These are phyloP conservation scores for Clarireedia monteithiana DNA, from an alignment of 2,329 filamentous ascomycete genomes.

Conservation along the genomic window DNA sequence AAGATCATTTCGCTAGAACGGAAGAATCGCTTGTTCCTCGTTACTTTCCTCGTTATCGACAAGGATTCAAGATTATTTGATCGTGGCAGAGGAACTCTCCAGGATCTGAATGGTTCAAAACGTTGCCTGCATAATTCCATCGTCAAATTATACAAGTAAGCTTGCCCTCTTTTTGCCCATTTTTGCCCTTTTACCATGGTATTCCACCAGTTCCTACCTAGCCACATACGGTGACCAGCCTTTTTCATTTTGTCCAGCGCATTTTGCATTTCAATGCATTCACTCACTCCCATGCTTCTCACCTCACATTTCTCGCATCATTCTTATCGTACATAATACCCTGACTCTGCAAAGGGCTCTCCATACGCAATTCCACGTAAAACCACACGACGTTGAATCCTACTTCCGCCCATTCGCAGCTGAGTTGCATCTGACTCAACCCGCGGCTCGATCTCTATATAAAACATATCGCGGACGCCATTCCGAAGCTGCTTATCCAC, in stretches of 20 bases:
- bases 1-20: neutral
- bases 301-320: neutral
- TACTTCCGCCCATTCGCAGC: no score
- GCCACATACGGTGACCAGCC: constrained; percentile 7
- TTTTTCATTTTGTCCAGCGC: constrained; percentile 8
- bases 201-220: neutral
- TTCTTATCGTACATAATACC: neutral
- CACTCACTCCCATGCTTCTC: neutral
- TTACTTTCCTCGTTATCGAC: neutral
- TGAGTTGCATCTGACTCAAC: no score
- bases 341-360: neutral
- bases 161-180: neutral
- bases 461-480: neutral
- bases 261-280: constrained; percentile 7
- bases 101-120: neutral
- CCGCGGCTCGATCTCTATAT: neutral
- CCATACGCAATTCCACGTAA: no score
- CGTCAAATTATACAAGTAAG: neutral
- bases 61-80: neutral
- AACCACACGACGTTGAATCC: no score
- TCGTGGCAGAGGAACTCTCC: neutral
- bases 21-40: no score
- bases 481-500: neutral
- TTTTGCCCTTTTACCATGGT: neutral
- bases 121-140: neutral